Percentiles rank a stretch among this genome's conserved stretches.
These are phyloP conservation scores for Boletus edulis DNA, from an alignment of 768 basidiomycete species.

Conservation along the genomic window DNA sequence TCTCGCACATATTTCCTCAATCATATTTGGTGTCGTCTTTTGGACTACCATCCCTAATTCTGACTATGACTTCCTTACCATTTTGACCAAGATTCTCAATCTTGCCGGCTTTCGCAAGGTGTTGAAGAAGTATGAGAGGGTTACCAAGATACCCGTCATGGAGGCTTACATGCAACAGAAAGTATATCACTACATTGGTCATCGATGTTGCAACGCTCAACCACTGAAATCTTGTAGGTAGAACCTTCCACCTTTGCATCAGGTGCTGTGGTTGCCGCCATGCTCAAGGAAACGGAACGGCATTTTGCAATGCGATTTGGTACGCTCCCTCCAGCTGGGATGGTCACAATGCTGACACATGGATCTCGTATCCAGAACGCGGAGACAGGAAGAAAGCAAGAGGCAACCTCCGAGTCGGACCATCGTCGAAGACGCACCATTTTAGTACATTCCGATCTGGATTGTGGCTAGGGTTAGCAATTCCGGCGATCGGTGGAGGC, in stretches of 20 bases:
- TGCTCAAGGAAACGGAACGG: constrained; percentile 76
- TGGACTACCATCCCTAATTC: not conserved
- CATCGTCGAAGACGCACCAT: constrained; percentile 57
- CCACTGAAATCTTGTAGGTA: constrained; percentile 40
- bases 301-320: constrained; percentile 76
- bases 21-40: not conserved
- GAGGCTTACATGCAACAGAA: constrained; percentile 80
- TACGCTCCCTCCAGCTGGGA: constrained; percentile 34
- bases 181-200: constrained; percentile 34
- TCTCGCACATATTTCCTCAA: not conserved
- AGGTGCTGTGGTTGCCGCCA: constrained; percentile 52
- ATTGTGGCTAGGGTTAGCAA: constrained; percentile 62
- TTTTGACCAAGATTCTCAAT: constrained; percentile 65
- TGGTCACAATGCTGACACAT: not conserved
- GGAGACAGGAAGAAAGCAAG: constrained; percentile 82
- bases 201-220: not conserved
- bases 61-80: not conserved
- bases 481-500: constrained; percentile 69
- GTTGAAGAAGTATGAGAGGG: constrained; percentile 82
- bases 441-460: constrained; percentile 76
- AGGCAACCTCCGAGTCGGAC: constrained; percentile 55
- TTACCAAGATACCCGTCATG: constrained; percentile 68
- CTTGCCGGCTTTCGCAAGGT: constrained; percentile 87
- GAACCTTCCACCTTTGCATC: constrained; percentile 68
- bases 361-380: constrained; percentile 34